phyloP scores from a whole-genome alignment of 2,329 filamentous ascomycete genomes.

The Bertia moriformis region DNA sequence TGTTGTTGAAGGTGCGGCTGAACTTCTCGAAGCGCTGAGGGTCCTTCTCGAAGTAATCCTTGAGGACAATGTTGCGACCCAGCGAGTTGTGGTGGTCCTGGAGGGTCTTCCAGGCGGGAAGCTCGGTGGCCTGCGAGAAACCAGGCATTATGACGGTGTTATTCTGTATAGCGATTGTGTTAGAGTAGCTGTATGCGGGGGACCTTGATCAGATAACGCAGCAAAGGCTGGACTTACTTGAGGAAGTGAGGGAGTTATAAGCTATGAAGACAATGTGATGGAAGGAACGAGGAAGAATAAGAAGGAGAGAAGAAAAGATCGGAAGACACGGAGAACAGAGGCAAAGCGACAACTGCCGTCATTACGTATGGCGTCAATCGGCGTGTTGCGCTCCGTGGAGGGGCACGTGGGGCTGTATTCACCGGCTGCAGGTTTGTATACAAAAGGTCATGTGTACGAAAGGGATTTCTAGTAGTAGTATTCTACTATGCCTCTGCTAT shows the following conservation, averaged over 20 bases:
- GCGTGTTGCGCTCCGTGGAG: background rate
- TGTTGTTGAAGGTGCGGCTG: conserved; percentile 49
- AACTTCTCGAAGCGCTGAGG: conserved; percentile 81
- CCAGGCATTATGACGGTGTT: conserved; percentile 42
- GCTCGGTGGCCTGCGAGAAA: conserved; percentile 57
- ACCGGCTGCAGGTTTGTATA: no score
- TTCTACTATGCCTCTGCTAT: no score
- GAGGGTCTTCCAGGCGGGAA: conserved; percentile 77
- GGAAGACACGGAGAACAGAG: no score
- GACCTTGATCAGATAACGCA: background rate
- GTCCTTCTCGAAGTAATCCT: conserved; percentile 83
- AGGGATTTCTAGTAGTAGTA: no score
- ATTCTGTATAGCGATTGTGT: background rate
- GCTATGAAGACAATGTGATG: no score
- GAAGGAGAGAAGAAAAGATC: background rate
- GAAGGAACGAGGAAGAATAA: background rate
- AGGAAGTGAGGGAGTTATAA: no score
- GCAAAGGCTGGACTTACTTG: no score
- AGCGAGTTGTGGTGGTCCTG: conserved; percentile 77
- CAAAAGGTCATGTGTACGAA: no score
- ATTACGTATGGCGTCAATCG: background rate
- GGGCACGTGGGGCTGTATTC: background rate
- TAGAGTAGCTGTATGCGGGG: background rate
- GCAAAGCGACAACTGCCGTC: no score
- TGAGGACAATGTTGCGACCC: conserved; percentile 80